Base-by-base conservation (phyloP, 108 stramenopile species). In the Nannochloropsis granulata region DNA sequence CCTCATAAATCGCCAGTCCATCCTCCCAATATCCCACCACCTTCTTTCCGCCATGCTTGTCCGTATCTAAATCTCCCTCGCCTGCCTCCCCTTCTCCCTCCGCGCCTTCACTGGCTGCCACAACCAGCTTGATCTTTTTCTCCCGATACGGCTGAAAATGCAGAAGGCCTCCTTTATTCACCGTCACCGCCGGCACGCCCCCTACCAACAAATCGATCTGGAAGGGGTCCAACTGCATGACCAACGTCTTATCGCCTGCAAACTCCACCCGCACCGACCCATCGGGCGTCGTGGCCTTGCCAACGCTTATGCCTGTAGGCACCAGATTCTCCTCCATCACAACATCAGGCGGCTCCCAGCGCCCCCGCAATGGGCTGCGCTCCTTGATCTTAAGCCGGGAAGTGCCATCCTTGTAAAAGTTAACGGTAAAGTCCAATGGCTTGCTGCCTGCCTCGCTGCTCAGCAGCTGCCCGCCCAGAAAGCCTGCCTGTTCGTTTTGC, bases 321-420 rank as follows among this genome's bases (percentile, higher is more conserved):
- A 83, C 82, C 88, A 93, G 86, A 44, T 91, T 92, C n/a, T 94
- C 87, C 25, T 87, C 89, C 79, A 92, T 89, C 88, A 96, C 88
- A 2, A 96, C 94, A 78, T 84, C 85, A 79, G 79, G 88, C 79
- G 83, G 88, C 84, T 81, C 88, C 84, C 80, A 86, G 23, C 78
- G 82, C 26, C 0, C 87, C 9, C 81, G 83, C 44, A 83, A 83
- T 43, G 90, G 91, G 82, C 93, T 90, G 10, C 87, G 44, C 90
- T 96, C 96, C 12, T 90, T 93, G 78, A 96, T 84, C 26, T 94
- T 90, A 44, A 96, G 56, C 0, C 96, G 90, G 12, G 92, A 92
- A 45, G 94, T 84, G 23, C 96, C 96, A 91, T 94, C 93, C 44
- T 90, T 43, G 82, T 94, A 83, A 44, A 94, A 89, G 45, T 91